Conservation (phyloP, 1,284 basidiomycete genomes). For the Ganoderma lingzhi region DNA sequence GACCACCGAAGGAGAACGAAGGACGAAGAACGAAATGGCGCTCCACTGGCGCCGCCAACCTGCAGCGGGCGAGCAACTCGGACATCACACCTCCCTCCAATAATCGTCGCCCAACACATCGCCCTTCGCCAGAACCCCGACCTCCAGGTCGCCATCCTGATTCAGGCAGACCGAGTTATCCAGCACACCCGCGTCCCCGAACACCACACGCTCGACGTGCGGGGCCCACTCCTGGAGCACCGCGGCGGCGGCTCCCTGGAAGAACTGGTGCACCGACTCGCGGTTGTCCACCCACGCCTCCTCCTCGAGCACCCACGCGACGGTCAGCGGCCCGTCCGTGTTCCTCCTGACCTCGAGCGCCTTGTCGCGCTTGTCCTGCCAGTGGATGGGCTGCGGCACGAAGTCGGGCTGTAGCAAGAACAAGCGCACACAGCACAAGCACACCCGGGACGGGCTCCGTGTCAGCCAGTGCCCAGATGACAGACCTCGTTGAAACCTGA, state of each 20-base stretch:
- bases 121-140: background rate
- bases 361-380: slow-evolving; percentile 20
- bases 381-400: slow-evolving; percentile 20
- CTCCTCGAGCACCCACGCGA: slow-evolving; percentile 21
- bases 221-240: slow-evolving; percentile 18
- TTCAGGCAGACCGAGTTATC: slow-evolving; percentile 10
- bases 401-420: slow-evolving; percentile 16
- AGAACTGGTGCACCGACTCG: slow-evolving; percentile 17
- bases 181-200: slow-evolving; percentile 17
- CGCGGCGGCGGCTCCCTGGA: slow-evolving; percentile 18
- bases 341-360: background rate
- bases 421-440: too few relatives aligned
- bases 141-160: background rate
- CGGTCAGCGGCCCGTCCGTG: slow-evolving; percentile 7
- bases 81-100: slow-evolving; percentile 12
- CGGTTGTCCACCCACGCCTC: slow-evolving; percentile 22
- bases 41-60: background rate
- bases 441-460: too few relatives aligned
- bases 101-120: slow-evolving; percentile 16
- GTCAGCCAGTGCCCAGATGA: background rate
- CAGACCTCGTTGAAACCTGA: too few relatives aligned
- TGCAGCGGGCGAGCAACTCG: background rate
- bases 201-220: slow-evolving; percentile 16
- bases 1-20: background rate
- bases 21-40: background rate